Conservation (phyloP, 2,329 filamentous ascomycete species). For the Fusarium illudens region DNA sequence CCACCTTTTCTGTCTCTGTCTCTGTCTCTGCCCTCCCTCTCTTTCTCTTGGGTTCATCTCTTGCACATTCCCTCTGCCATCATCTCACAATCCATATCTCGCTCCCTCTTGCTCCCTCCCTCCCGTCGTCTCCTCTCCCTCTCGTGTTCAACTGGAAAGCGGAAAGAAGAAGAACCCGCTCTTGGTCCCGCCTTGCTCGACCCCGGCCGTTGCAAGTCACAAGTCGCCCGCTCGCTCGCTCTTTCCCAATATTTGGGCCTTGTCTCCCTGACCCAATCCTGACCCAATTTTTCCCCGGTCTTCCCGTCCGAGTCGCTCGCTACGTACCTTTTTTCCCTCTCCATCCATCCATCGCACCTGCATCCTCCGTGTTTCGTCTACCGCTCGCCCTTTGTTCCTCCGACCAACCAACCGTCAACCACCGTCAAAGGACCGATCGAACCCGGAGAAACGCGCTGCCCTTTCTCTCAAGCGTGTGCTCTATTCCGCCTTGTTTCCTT, state of each 20-base stretch:
- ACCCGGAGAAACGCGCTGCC: background rate
- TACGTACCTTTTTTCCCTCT: slow-evolving; percentile 3
- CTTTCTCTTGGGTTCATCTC: slow-evolving; percentile 12
- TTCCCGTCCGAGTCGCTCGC: slow-evolving; percentile 18
- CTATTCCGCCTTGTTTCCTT: background rate
- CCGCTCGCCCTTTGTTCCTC: slow-evolving; percentile 1
- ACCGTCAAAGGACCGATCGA: background rate
- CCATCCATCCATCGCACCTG: slow-evolving; percentile 5
- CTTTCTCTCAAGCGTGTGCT: background rate
- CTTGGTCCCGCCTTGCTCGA: background rate
- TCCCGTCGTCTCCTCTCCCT: background rate
- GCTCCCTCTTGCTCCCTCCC: background rate
- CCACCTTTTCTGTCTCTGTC: background rate
- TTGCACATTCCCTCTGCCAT: slow-evolving; percentile 18
- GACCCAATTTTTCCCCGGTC: slow-evolving; percentile 31
- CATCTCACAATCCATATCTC: slow-evolving; percentile 15
- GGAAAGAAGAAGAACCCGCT: slow-evolving; percentile 3
- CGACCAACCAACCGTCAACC: background rate
- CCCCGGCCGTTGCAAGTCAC: background rate
- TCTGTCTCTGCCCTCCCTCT: background rate
- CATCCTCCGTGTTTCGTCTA: slow-evolving; percentile 10
- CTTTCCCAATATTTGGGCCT: slow-evolving; percentile 1
- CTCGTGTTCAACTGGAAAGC: background rate
- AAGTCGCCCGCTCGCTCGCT: slow-evolving; percentile 15
- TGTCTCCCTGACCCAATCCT: no score